A percentile compares a stretch with the other conserved stretches of the same genome.
These are phyloP conservation scores for Rhododendron williamsianum DNA, from an alignment of 148 eudicot genomes.

Conservation along the genomic window DNA sequence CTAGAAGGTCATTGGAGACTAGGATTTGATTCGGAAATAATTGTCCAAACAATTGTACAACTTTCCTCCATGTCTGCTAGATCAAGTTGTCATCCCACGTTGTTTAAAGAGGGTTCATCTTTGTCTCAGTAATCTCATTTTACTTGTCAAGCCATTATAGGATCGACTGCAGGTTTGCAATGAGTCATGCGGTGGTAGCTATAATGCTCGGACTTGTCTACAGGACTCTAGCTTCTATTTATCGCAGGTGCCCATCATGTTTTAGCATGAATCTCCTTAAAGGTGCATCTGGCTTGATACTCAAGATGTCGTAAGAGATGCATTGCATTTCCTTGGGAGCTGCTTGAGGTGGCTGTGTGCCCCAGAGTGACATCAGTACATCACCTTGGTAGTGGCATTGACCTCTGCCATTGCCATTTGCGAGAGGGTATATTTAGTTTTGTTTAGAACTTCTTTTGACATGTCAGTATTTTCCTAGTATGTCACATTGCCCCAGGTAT, in stretches of 20 bases:
- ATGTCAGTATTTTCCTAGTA: background rate
- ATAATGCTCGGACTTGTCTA: background rate
- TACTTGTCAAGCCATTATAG: background rate
- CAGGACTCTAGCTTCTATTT: background rate
- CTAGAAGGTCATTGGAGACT: background rate
- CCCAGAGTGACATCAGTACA: background rate
- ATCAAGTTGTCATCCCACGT: background rate
- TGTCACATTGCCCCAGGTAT: background rate
- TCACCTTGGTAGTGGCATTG: background rate
- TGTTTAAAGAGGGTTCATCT: background rate
- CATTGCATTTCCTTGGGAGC: background rate
- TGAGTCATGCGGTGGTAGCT: background rate
- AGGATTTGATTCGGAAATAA: background rate
- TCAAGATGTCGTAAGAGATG: background rate
- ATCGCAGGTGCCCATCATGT: background rate
- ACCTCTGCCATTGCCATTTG: background rate
- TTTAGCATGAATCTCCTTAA: background rate
- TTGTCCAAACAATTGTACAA: background rate
- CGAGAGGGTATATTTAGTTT: background rate
- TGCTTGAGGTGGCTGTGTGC: background rate
- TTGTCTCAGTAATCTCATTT: background rate
- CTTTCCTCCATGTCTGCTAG: background rate
- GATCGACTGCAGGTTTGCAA: background rate
- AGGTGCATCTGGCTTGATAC: background rate
- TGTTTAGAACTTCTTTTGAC: background rate